Evolutionary conservation across 495 filamentous ascomycete species (phyloP), one percentile per base, ranked within the genome.

Genomic region (Talaromyces proteolyticus): DNA sequence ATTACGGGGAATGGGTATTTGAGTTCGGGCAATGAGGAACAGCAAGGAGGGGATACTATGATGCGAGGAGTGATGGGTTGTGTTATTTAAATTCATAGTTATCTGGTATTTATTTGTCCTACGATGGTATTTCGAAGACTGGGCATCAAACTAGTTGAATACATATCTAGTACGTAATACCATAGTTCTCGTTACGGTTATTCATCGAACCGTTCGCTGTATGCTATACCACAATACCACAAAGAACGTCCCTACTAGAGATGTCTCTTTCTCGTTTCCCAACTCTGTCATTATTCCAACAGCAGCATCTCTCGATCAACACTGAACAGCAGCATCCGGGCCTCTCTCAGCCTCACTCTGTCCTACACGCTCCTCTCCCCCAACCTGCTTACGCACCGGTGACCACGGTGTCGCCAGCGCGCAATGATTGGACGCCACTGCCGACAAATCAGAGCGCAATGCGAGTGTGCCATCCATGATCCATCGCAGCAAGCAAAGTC

Each of bases 281-380:
- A n/a, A n/a, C n/a, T n/a, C n/a, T n/a, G n/a, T n/a, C n/a, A n/a
- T 45, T 45, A 45, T 45, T 45, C 29, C 43, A 45, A 45, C 43
- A 25, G 23, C 41, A 42, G 29, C 29, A 36, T 36, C 29, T 36
- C 29, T 36, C 6, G 14, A 14, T 10, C 38, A 41, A 10, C 38
- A 10, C 5, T 20, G 7, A 41, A 10, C n/a, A 1, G 12, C 38
- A 41, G 16, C 38, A 14, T 20, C 18, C 16, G 10, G 38, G 11
- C 38, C 14, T 16, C 38, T 41, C 38, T 20, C 29, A 7, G 6
- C 29, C 29, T 36, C 29, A 36, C 29, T 36, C 29, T 36, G 7
- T 7, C 14, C 14, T 7, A 14, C 29, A 6, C 7, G 29, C 29
- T 36, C 29, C 7, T 10, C 38, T 41, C 38, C 14, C 14, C 14